phyloP scores from a whole-genome alignment of 2,329 filamentous ascomycete species.

The Myriosclerotinia scirpicola region DNA sequence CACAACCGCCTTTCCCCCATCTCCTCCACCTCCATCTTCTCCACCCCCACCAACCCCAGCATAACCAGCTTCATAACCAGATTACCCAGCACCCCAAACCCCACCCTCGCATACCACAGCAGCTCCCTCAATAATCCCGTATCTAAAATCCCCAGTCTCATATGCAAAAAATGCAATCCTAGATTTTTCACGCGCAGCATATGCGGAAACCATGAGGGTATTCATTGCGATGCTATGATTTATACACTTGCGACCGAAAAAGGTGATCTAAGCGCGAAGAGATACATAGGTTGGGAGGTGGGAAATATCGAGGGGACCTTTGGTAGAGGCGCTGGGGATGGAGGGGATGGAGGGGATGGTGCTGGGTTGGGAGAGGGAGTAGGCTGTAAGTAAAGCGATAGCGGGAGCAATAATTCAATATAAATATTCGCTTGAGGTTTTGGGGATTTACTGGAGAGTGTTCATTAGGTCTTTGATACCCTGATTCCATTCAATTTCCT shows the following conservation, averaged over 20 bases:
- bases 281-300: too few relatives aligned
- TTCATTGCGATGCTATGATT: neutral
- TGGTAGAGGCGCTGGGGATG: neutral
- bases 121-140: conserved; percentile 43
- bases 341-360: too few relatives aligned
- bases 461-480: conserved; percentile 34
- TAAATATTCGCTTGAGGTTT: conserved; percentile 37
- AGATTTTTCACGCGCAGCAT: neutral
- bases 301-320: neutral
- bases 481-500: too few relatives aligned
- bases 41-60: conserved; percentile 12
- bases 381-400: conserved; percentile 58
- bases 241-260: neutral
- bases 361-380: too few relatives aligned
- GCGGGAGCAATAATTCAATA: conserved; percentile 54
- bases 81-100: neutral
- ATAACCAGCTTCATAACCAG: neutral
- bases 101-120: conserved; percentile 30
- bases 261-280: neutral
- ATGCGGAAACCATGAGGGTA: neutral
- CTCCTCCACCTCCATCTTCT: too few relatives aligned
- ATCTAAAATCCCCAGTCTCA: neutral
- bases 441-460: conserved; percentile 32
- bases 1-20: conserved; percentile 36
- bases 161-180: neutral